phyloP scores from a whole-genome alignment of 2,329 filamentous ascomycete species.

The Fusarium begoniae region DNA sequence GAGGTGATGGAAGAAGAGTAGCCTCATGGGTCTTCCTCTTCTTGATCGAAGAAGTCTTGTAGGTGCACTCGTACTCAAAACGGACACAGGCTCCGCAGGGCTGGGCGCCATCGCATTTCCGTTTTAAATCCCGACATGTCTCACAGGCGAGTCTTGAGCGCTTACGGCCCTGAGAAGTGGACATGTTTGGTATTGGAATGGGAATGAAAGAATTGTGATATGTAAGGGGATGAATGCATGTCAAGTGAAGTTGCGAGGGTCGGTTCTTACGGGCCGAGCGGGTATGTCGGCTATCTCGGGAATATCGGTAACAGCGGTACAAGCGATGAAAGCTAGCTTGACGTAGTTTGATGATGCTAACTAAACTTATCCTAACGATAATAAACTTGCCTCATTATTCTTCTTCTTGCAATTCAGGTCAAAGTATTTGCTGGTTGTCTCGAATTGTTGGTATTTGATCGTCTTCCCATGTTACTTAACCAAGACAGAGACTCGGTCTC shows the following conservation, averaged over 20 bases:
- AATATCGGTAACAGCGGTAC: not conserved
- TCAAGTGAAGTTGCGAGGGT: not conserved
- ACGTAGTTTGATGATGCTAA: not conserved
- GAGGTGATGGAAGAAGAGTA: not conserved
- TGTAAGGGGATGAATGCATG: not conserved
- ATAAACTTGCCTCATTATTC: not conserved
- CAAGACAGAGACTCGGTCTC: not conserved
- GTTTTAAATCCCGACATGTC: slow-evolving; percentile 64
- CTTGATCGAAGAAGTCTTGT: slow-evolving; percentile 44
- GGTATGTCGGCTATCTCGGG: slow-evolving; percentile 17
- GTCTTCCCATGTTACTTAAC: not conserved
- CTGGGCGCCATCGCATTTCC: slow-evolving; percentile 62
- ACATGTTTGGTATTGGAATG: slow-evolving; percentile 11
- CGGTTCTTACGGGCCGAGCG: slow-evolving; percentile 27
- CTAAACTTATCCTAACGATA: not conserved
- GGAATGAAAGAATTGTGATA: not conserved
- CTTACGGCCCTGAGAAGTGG: slow-evolving; percentile 39
- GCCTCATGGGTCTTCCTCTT: slow-evolving; percentile 17
- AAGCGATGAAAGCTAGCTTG: not conserved
- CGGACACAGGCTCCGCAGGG: slow-evolving; percentile 64
- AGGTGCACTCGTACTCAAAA: slow-evolving; percentile 63
- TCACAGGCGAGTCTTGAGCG: slow-evolving; percentile 58
- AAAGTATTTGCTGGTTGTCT: accelerated
- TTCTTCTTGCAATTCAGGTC: accelerated
- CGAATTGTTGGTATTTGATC: accelerated